A percentile compares a stretch with the other conserved stretches of the same genome.
Evolutionary conservation across 2,329 filamentous ascomycete species (phyloP).

Genomic region (Ophiognomonia clavigignenti-juglandacearum): DNA sequence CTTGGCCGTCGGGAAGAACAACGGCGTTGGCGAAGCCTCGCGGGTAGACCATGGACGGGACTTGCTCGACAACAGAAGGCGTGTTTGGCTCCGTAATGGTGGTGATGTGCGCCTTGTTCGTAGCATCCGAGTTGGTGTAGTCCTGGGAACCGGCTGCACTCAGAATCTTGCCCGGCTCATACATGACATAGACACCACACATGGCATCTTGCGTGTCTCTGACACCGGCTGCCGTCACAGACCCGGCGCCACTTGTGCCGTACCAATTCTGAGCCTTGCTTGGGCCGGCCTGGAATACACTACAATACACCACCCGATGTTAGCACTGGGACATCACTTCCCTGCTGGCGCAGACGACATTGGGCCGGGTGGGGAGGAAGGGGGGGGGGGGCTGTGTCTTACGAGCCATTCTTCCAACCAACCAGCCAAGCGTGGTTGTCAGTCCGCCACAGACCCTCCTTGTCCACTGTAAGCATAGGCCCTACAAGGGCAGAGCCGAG

Average conservation of each 20-base stretch:
- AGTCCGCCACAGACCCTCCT: constrained; percentile 35
- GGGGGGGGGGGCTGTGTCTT: not conserved
- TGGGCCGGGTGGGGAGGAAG: too few species aligned
- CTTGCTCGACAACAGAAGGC: constrained; percentile 21
- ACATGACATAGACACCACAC: constrained; percentile 48
- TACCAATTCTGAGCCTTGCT: constrained; percentile 50
- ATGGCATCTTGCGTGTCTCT: constrained; percentile 43
- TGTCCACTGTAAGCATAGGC: constrained; percentile 42
- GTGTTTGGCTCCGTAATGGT: constrained; percentile 33
- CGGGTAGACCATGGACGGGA: constrained; percentile 22
- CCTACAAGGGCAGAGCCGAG: constrained; percentile 32
- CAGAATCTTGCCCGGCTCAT: constrained; percentile 50
- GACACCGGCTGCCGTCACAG: constrained; percentile 33
- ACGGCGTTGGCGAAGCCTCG: constrained; percentile 42
- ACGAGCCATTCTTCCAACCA: constrained; percentile 37
- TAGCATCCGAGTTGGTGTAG: constrained; percentile 35
- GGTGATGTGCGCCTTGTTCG: constrained; percentile 41
- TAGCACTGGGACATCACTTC: not conserved
- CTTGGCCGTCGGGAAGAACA: constrained; percentile 42
- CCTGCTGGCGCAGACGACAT: too few species aligned
- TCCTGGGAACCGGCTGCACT: constrained; percentile 40
- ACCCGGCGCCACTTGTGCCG: constrained; percentile 34
- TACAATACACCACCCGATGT: not conserved
- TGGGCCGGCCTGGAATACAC: constrained; percentile 48
- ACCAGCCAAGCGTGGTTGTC: constrained; percentile 54